These are phyloP conservation scores for Fusarium camptoceras DNA, from an alignment of 2,329 filamentous ascomycete genomes.

Conservation along the genomic window DNA sequence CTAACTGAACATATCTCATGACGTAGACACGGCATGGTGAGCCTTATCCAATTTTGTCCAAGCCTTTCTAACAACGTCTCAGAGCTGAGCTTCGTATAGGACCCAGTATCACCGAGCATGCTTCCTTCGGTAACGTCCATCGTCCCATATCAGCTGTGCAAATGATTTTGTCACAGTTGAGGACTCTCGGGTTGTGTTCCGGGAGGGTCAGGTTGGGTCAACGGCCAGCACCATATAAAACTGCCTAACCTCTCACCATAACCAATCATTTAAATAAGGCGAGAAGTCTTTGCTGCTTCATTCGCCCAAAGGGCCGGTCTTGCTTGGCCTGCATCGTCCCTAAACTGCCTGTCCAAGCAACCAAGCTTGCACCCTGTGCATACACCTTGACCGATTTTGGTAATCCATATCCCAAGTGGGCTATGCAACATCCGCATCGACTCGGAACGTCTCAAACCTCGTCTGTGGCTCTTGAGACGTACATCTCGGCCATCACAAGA, in stretches of 20 bases:
- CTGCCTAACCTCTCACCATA: constrained; percentile 39
- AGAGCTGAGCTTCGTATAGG: neutral
- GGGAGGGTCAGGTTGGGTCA: constrained; percentile 44
- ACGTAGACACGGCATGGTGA: neutral
- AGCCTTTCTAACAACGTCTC: neutral
- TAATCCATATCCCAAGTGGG: constrained; percentile 36
- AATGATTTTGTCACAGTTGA: constrained; percentile 27
- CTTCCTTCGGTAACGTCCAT: constrained; percentile 15
- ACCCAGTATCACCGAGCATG: constrained; percentile 4
- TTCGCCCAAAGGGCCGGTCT: constrained; percentile 36
- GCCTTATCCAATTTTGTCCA: neutral
- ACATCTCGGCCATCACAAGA: constrained; percentile 33
- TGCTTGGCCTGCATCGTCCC: constrained; percentile 37
- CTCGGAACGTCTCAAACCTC: constrained; percentile 40
- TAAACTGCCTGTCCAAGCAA: constrained; percentile 37
- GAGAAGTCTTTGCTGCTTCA: constrained; percentile 32
- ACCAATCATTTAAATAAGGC: constrained; percentile 47
- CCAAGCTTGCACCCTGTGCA: constrained; percentile 34
- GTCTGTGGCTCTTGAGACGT: constrained; percentile 33
- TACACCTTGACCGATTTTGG: constrained; percentile 40
- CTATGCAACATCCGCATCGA: constrained; percentile 29
- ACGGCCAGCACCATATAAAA: constrained; percentile 44
- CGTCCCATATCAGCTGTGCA: constrained; percentile 9
- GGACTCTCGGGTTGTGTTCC: constrained; percentile 42
- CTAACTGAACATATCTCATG: neutral